Evolutionary conservation across 2,329 filamentous ascomycete genomes (phyloP).

Genomic region (Xylaria sp.): DNA sequence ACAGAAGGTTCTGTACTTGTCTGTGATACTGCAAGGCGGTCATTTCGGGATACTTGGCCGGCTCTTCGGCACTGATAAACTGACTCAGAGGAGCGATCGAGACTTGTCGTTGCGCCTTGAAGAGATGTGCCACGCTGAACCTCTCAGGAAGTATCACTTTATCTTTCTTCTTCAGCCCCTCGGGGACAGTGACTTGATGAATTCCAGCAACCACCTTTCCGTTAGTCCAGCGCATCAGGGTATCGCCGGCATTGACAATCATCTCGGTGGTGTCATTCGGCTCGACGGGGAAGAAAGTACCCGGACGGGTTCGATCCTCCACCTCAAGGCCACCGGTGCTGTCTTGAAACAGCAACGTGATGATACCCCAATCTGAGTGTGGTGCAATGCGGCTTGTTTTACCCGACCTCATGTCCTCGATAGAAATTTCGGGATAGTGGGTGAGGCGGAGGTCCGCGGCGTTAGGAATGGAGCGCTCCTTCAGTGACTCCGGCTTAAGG

Average conservation of each 20-base stretch:
- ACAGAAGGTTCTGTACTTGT: slow-evolving; percentile 30
- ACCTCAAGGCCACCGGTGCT: slow-evolving; percentile 53
- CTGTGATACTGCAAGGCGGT: slow-evolving; percentile 31
- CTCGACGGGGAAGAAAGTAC: slow-evolving; percentile 32
- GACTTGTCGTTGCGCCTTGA: slow-evolving; percentile 34
- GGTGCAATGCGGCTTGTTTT: slow-evolving; percentile 35
- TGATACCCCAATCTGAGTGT: slow-evolving; percentile 43
- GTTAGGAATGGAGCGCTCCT: slow-evolving; percentile 25
- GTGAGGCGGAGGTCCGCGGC: slow-evolving; percentile 34
- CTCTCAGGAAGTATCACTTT: slow-evolving; percentile 36
- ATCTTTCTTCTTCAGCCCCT: slow-evolving; percentile 13
- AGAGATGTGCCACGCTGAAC: slow-evolving; percentile 35
- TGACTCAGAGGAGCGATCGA: slow-evolving; percentile 28
- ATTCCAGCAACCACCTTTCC: slow-evolving; percentile 35
- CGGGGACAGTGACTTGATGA: slow-evolving; percentile 38
- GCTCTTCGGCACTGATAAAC: slow-evolving; percentile 33
- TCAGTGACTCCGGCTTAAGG: slow-evolving; percentile 18
- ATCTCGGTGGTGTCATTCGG: slow-evolving; percentile 38
- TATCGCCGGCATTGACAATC: slow-evolving; percentile 51
- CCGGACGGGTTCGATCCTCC: slow-evolving; percentile 40
- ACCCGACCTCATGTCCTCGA: slow-evolving; percentile 19
- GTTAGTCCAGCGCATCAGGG: slow-evolving; percentile 48
- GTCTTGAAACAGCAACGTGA: slow-evolving; percentile 54
- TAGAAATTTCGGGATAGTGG: slow-evolving; percentile 31
- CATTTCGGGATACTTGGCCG: slow-evolving; percentile 36